Percentiles rank a stretch among this genome's conserved stretches.
Conservation (phyloP, 78 protist species). For the Dictyostelium firmibasis region DNA sequence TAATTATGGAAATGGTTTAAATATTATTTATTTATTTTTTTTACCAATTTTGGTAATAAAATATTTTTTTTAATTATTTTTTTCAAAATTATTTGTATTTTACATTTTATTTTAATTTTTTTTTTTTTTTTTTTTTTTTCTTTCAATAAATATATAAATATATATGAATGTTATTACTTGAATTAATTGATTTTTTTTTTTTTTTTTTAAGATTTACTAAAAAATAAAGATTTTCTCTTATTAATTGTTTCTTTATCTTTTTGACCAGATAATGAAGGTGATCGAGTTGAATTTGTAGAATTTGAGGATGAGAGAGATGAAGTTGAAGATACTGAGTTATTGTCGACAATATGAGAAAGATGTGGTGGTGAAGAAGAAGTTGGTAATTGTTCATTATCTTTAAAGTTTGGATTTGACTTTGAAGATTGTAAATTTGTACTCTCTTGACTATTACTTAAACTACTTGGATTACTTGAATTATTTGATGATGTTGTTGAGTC, state of each 20-base stretch:
- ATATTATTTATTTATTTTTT: too few species aligned
- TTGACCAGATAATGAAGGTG: neutral
- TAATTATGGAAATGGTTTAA: too few species aligned
- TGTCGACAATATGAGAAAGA: neutral
- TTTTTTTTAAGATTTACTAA: neutral
- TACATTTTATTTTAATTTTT: neutral
- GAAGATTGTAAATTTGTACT: neutral
- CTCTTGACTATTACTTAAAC: slow-evolving; percentile 8
- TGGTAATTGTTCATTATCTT: neutral
- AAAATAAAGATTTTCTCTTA: slow-evolving; percentile 12
- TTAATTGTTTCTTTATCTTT: neutral
- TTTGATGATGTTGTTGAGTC: neutral
- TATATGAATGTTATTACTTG: neutral
- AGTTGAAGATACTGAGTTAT: neutral
- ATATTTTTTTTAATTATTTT: too few species aligned
- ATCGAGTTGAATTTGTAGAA: neutral
- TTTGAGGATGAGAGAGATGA: slow-evolving; percentile 4
- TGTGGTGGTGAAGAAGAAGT: neutral
- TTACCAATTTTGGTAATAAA: too few species aligned
- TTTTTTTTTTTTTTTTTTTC: too few species aligned
- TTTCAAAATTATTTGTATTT: too few species aligned
- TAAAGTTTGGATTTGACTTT: neutral
- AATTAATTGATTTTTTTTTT: too few species aligned
- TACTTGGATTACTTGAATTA: neutral
- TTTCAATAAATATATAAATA: too few species aligned